These are phyloP conservation scores for Ilex paraguariensis DNA, from an alignment of 305 asterid species.

Conservation along the genomic window DNA sequence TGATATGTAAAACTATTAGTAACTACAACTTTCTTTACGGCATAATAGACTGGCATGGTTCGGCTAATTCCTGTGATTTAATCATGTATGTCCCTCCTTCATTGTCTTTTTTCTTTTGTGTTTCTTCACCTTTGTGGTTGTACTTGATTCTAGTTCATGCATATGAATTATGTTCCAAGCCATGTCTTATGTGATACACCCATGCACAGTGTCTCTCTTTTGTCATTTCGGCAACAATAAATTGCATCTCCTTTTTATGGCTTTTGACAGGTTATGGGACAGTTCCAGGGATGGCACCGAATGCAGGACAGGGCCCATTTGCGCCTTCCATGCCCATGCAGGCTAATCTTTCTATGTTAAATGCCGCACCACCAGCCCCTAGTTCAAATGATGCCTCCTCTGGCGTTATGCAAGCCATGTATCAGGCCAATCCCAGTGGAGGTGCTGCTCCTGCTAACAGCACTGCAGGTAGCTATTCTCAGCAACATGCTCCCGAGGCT, in stretches of 20 bases:
- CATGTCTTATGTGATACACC: not conserved
- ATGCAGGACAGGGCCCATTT: slow-evolving; percentile 31
- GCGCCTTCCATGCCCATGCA: slow-evolving; percentile 30
- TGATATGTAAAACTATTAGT: too few relatives aligned
- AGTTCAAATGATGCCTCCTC: slow-evolving; percentile 20
- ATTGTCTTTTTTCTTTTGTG: too few relatives aligned
- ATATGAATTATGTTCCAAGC: not conserved
- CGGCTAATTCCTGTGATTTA: too few relatives aligned
- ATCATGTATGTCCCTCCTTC: too few relatives aligned
- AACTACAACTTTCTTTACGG: too few relatives aligned
- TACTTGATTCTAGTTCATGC: too few relatives aligned
- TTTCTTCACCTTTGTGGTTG: too few relatives aligned
- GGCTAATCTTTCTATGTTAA: slow-evolving; percentile 24
- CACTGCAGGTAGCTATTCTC: not conserved
- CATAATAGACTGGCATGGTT: too few relatives aligned
- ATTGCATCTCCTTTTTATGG: not conserved
- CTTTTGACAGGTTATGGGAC: slow-evolving; percentile 35
- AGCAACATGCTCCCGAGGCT: not conserved
- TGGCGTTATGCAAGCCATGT: slow-evolving; percentile 20
- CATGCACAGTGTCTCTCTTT: not conserved
- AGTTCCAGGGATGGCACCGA: slow-evolving; percentile 19
- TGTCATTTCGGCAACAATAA: too few relatives aligned
- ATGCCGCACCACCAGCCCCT: slow-evolving; percentile 22
- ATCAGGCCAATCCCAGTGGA: slow-evolving; percentile 28
- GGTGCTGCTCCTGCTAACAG: slow-evolving; percentile 15